Evolutionary conservation across 345 rosid genomes (phyloP).

Genomic region (Hibiscus syriacus): DNA sequence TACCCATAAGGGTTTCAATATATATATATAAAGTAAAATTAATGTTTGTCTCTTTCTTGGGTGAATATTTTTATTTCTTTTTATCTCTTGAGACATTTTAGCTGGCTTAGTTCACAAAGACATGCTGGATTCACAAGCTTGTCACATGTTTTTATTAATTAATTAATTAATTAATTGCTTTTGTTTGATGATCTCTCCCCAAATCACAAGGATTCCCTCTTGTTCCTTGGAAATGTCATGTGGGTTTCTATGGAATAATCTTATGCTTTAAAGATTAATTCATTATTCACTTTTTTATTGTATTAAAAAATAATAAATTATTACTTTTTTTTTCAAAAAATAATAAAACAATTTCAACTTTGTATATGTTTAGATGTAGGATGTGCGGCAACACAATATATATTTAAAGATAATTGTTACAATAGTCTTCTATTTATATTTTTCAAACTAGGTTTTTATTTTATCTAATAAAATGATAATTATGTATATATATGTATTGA

Average conservation of each 20-base stretch:
- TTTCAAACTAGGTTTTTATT: too few relatives aligned
- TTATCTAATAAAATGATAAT: too few relatives aligned
- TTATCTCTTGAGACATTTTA: not conserved
- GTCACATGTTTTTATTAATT: constrained; percentile 9
- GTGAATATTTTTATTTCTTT: not conserved
- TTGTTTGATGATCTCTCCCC: not conserved
- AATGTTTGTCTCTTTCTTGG: constrained; percentile 8
- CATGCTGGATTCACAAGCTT: constrained; percentile 8
- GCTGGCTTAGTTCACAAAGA: constrained; percentile 9
- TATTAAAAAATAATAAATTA: not conserved
- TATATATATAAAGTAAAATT: not conserved
- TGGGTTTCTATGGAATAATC: not conserved
- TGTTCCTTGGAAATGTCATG: constrained; percentile 10
- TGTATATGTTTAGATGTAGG: too few relatives aligned
- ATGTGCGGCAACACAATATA: too few relatives aligned
- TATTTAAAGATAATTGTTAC: too few relatives aligned
- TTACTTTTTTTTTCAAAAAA: too few relatives aligned
- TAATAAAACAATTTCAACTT: too few relatives aligned
- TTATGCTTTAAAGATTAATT: not conserved
- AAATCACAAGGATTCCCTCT: constrained; percentile 3
- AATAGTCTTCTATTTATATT: too few relatives aligned
- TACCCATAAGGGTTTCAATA: not conserved
- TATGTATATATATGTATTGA: too few relatives aligned
- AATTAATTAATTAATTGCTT: not conserved
- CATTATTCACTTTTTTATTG: not conserved